Conservation (phyloP, 169 alveolate species). For the Cryptosporidium tyzzeri region DNA sequence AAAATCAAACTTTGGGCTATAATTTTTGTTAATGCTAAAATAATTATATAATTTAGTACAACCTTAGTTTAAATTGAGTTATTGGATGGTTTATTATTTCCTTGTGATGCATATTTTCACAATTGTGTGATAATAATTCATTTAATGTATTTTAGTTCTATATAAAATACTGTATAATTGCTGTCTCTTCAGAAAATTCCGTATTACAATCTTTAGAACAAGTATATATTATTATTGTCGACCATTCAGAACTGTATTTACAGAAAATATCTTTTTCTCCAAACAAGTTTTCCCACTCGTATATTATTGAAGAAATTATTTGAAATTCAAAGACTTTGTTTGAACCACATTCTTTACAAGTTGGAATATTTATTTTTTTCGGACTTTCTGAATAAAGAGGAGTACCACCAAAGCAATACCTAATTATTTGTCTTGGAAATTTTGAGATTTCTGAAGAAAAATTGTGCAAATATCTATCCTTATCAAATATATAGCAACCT, state of each 20-base stretch:
- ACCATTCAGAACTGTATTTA: conserved; percentile 41
- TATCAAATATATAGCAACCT: conserved; percentile 29
- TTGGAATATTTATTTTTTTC: conserved; percentile 8
- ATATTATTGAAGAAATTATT: conserved; percentile 36
- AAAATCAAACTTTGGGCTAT: not conserved
- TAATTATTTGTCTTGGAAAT: conserved; percentile 54
- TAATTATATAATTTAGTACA: too few species aligned
- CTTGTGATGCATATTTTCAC: not conserved
- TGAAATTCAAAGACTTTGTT: conserved; percentile 46
- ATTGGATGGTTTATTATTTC: too few species aligned
- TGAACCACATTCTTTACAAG: conserved; percentile 41
- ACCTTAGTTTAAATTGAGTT: too few species aligned
- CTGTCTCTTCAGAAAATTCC: conserved; percentile 22
- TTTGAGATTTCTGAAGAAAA: conserved; percentile 35
- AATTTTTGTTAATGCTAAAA: too few species aligned
- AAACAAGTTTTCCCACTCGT: conserved; percentile 38
- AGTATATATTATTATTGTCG: conserved; percentile 48
- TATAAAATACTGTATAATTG: conserved; percentile 14
- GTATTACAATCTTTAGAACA: conserved; percentile 51
- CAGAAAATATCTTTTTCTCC: conserved; percentile 20
- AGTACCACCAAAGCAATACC: conserved; percentile 65
- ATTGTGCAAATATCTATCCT: conserved; percentile 27
- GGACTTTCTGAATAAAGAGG: conserved; percentile 31
- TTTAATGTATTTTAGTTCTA: not conserved
- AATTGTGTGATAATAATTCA: not conserved